A percentile compares a stretch with the other conserved stretches of the same genome.
phyloP scores from a whole-genome alignment of 352 stramenopile species.

The Phytopythium aichiense region DNA sequence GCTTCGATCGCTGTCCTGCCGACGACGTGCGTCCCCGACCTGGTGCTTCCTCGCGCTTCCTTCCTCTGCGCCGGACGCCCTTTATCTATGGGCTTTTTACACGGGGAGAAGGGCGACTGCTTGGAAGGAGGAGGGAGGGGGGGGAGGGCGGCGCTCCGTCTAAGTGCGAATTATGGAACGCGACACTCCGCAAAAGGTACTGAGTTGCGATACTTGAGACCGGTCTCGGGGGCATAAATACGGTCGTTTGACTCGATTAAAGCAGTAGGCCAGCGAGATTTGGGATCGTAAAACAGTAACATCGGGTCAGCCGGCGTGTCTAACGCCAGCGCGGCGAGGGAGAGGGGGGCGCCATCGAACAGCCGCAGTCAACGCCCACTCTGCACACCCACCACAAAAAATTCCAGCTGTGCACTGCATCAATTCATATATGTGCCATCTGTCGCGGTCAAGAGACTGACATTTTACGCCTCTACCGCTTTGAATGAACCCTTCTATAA shows the following conservation, averaged over 20 bases:
- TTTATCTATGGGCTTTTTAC: constrained; percentile 4
- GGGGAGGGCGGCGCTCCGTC: neutral
- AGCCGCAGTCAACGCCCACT: neutral
- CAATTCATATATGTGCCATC: neutral
- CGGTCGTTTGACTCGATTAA: neutral
- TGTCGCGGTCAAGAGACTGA: neutral
- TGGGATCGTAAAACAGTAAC: neutral
- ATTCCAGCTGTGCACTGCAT: neutral
- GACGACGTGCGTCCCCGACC: neutral
- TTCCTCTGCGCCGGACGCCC: neutral
- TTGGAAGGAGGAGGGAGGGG: constrained; percentile 1
- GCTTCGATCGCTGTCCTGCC: neutral
- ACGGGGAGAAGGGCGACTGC: constrained; percentile 4
- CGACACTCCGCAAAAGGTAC: neutral
- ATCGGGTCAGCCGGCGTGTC: neutral
- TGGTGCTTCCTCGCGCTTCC: neutral
- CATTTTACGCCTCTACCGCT: neutral
- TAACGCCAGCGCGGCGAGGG: constrained; percentile 4
- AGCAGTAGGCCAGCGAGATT: neutral
- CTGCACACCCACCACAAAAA: constrained; percentile 3
- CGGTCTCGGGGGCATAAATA: neutral
- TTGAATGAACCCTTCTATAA: neutral
- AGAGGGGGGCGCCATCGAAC: constrained; percentile 1
- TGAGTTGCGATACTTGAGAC: neutral
- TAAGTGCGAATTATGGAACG: constrained; percentile 3